Base-by-base conservation (phyloP, 1,139 yeast species). In the Tardiomyces digboiensis region DNA sequence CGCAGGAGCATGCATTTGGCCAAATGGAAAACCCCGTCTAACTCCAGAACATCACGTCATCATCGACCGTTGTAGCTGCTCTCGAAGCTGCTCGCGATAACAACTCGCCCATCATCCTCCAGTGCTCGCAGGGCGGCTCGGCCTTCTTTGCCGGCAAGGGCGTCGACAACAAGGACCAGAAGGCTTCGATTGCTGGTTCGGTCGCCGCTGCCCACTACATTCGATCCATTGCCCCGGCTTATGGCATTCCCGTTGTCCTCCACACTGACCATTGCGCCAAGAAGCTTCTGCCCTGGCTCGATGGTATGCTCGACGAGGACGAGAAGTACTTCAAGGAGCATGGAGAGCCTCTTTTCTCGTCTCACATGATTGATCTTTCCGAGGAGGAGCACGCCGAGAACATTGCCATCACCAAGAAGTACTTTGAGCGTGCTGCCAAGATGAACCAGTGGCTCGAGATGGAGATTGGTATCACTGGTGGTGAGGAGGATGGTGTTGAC, bases 401-500 rank as follows among this genome's bases (percentile, higher is more conserved):
- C 84, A 91, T 93, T 64, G 83, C 79, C 55, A 82, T 86, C 57
- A 89, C 97, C 78, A 94, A 72, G 70, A 83, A 87, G 75, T 93
- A 93, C 80, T 91, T 93, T 74, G 76, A 76, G 69, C 87, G 95
- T 73, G 88, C 87, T 80, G 75, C 94, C 68, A 88, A 86, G 74
- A 78, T 89, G 80, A 76, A 79, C 75, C 97, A 91, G 76, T 91
- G 93, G 91, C 81, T 91, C 68, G 99, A 91, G 79, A 93, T 91
- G 98, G 99, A 91, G 78, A 91, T 91, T 67, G 99, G 98, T 80
- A 91, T 91, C 80, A 93, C 98, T 67, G 97, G 98, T 75, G 98
- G 98, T 82, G 98, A 91, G 76, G 98, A 91, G 75, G 99, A 91
- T 67, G 99, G 99, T 81, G 98, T 93, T 63, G 93, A 91, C 82